These are phyloP conservation scores for Capsicum baccatum DNA, from an alignment of 257 asterid species.

Conservation along the genomic window DNA sequence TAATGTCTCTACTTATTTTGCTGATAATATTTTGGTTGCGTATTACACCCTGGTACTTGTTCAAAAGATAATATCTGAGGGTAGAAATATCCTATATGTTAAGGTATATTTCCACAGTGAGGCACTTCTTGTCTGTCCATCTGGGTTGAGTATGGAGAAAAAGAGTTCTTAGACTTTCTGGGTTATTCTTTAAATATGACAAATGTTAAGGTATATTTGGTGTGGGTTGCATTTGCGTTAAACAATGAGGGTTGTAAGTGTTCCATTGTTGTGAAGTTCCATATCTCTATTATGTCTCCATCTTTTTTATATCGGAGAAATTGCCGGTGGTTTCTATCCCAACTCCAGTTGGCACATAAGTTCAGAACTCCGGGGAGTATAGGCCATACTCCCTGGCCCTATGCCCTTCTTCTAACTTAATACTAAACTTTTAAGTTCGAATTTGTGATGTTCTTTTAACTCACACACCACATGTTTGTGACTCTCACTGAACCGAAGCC, in stretches of 20 bases:
- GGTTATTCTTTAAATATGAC: not conserved
- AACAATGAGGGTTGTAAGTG: slow-evolving; percentile 1
- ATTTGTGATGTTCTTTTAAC: not conserved
- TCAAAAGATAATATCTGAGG: not conserved
- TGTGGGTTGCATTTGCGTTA: not conserved
- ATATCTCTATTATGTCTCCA: not conserved
- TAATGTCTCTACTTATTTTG: not conserved
- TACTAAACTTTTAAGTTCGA: not conserved
- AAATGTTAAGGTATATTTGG: not conserved
- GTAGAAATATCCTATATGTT: not conserved
- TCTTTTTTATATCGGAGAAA: not conserved
- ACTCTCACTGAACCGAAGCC: not conserved
- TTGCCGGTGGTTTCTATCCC: not conserved
- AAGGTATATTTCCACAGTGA: not conserved
- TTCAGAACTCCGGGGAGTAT: not conserved
- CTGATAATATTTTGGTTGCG: slow-evolving; percentile 17
- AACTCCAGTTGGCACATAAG: not conserved
- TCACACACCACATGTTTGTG: not conserved
- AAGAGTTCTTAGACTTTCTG: not conserved
- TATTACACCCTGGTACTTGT: not conserved
- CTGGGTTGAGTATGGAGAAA: not conserved
- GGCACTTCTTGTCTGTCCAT: not conserved
- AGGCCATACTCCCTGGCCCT: not conserved
- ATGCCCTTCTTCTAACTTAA: not conserved
- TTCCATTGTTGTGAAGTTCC: not conserved